Conservation (phyloP, 2,329 filamentous ascomycete species). For the Pezicula rhizophila region DNA sequence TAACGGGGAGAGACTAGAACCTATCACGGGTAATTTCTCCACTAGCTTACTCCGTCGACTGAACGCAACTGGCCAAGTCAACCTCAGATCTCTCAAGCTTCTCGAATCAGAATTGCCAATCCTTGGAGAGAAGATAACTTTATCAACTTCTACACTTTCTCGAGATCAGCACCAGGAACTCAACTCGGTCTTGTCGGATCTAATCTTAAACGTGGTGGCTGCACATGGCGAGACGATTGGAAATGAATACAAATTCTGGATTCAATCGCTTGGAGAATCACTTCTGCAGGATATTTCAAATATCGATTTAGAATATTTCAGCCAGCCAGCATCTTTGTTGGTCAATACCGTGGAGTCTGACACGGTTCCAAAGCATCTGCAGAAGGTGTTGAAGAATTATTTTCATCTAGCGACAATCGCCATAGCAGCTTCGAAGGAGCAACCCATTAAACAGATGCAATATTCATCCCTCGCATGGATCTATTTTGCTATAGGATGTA, state of each 20-base stretch:
- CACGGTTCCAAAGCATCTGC: constrained; percentile 7
- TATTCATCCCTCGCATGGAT: constrained; percentile 62
- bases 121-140: constrained; percentile 43
- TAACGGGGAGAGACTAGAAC: constrained; percentile 29
- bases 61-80: constrained; percentile 43
- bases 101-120: constrained; percentile 60
- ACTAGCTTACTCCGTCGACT: constrained; percentile 50
- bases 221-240: constrained; percentile 14
- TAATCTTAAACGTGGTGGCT: constrained; percentile 17
- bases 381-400: constrained; percentile 25
- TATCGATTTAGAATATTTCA: not conserved
- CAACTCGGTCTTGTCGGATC: constrained; percentile 14
- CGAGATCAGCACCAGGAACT: constrained; percentile 43
- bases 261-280: not conserved
- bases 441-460: constrained; percentile 20
- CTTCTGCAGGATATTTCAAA: not conserved
- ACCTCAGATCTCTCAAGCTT: constrained; percentile 53
- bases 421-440: constrained; percentile 23
- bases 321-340: not conserved
- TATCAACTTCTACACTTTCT: constrained; percentile 28
- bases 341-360: not conserved
- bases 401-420: constrained; percentile 29
- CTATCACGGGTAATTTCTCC: constrained; percentile 43
- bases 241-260: not conserved
- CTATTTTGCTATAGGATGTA: constrained; percentile 64